phyloP scores from a whole-genome alignment of 805 yeast genomes.

The Yarrowia yakushimensis region DNA sequence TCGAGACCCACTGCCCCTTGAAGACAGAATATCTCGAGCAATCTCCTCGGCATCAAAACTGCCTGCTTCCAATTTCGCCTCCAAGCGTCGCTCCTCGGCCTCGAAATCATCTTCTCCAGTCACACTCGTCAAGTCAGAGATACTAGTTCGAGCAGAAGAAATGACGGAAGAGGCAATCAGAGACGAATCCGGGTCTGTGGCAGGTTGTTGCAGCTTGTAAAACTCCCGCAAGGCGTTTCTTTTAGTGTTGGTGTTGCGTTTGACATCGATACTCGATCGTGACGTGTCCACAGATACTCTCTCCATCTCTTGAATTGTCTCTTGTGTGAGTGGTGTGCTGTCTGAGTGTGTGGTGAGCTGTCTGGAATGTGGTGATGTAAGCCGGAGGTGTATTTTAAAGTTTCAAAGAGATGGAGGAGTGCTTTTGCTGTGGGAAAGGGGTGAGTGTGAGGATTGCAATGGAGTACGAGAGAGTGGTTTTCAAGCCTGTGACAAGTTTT shows the following conservation, averaged over 20 bases:
- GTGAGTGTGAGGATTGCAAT: not conserved
- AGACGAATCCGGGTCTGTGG: not conserved
- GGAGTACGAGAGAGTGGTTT: no score
- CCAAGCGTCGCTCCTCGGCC: conserved; percentile 1
- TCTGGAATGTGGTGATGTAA: not conserved
- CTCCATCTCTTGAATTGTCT: no score
- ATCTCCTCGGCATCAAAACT: conserved; percentile 17
- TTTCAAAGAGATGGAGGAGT: not conserved
- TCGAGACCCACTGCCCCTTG: not conserved
- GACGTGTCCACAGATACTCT: not conserved
- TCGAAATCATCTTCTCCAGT: not conserved
- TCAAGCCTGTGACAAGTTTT: no score
- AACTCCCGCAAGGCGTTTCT: conserved; percentile 38
- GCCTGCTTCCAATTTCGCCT: conserved; percentile 8
- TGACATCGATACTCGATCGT: not conserved
- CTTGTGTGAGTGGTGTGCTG: not conserved
- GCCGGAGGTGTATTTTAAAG: not conserved
- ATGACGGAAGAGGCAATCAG: not conserved
- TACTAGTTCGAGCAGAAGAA: conserved; percentile 5
- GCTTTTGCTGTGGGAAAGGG: not conserved
- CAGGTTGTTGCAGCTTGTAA: conserved; percentile 35
- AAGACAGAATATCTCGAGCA: not conserved
- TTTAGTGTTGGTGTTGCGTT: conserved; percentile 1
- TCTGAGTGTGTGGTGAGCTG: not conserved
- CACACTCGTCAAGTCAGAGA: not conserved